Percentiles rank a stretch among this genome's conserved stretches.
Conservation (phyloP, 2,329 filamentous ascomycete genomes). For the Apiospora phragmitis region DNA sequence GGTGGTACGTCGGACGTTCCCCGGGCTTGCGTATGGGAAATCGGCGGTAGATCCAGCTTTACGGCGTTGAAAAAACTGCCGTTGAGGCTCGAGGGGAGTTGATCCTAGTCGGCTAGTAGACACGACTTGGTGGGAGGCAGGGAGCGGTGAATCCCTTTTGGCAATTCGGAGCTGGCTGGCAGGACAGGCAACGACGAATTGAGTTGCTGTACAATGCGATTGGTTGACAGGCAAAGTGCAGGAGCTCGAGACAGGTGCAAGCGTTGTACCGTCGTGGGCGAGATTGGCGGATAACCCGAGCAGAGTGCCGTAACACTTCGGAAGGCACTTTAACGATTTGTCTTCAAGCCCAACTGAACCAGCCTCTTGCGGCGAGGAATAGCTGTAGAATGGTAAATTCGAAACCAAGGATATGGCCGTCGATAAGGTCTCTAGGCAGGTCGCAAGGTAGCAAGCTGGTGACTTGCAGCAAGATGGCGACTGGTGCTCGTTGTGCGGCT, state of each 20-base stretch:
- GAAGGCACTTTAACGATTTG: neutral
- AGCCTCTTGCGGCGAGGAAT: neutral
- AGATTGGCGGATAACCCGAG: constrained; percentile 1
- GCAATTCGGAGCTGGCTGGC: neutral
- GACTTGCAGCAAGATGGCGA: neutral
- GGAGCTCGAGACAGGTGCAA: neutral
- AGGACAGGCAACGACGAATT: neutral
- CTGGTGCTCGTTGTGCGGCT: neutral
- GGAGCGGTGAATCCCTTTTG: neutral
- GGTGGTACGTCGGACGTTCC: constrained; percentile 66
- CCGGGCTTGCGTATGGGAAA: constrained; percentile 80
- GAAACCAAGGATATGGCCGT: neutral
- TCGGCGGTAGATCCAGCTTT: constrained; percentile 93
- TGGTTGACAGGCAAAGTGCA: neutral
- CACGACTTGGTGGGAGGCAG: constrained; percentile 11
- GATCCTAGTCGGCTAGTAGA: neutral
- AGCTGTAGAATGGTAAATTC: neutral
- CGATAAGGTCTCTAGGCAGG: neutral
- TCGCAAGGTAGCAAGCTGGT: neutral
- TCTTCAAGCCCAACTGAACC: neutral
- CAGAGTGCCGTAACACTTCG: neutral
- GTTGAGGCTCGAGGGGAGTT: constrained; percentile 17
- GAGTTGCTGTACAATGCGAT: neutral
- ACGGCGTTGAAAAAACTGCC: constrained; percentile 59
- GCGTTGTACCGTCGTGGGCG: neutral